phyloP scores from a whole-genome alignment of 352 stramenopile species.

The Phytophthora chlamydospora region DNA sequence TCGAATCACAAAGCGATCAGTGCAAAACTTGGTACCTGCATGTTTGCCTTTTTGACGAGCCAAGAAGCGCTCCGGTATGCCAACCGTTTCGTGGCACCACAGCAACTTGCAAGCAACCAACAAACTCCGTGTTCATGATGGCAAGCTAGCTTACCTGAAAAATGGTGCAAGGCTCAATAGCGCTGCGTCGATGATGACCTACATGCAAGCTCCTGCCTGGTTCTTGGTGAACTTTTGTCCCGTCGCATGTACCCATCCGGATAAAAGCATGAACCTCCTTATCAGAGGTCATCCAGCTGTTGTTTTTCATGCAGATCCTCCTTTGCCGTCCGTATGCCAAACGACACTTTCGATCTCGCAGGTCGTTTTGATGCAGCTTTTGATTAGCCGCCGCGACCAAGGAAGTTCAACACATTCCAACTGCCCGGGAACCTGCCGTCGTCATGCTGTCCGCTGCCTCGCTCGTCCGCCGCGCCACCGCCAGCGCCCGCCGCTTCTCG shows the following conservation, averaged over 20 bases:
- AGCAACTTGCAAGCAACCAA: too few species aligned
- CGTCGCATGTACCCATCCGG: slow-evolving; percentile 18
- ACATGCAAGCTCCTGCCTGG: too few species aligned
- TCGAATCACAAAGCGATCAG: too few species aligned
- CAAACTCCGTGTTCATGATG: too few species aligned
- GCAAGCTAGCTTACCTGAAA: too few species aligned
- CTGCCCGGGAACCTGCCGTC: not conserved
- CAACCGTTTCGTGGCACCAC: too few species aligned
- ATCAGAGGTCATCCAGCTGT: not conserved
- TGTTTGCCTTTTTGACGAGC: too few species aligned
- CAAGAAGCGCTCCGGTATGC: too few species aligned
- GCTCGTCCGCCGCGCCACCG: slow-evolving; percentile 14
- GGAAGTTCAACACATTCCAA: slow-evolving; percentile 29
- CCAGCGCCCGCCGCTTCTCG: slow-evolving; percentile 10
- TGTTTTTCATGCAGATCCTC: not conserved
- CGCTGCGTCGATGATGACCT: too few species aligned
- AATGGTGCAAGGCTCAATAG: too few species aligned
- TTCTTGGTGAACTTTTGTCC: not conserved
- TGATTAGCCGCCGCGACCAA: slow-evolving; percentile 27
- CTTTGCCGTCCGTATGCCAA: slow-evolving; percentile 13
- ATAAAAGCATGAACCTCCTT: not conserved
- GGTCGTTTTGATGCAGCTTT: slow-evolving; percentile 29
- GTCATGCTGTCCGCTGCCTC: slow-evolving; percentile 26
- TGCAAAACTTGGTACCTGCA: too few species aligned
- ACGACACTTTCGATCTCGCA: slow-evolving; percentile 7